Percentiles rank a stretch among this genome's conserved stretches.
Evolutionary conservation across 176 grass and related monocot genomes (phyloP).

Genomic region (Oryza nivara): DNA sequence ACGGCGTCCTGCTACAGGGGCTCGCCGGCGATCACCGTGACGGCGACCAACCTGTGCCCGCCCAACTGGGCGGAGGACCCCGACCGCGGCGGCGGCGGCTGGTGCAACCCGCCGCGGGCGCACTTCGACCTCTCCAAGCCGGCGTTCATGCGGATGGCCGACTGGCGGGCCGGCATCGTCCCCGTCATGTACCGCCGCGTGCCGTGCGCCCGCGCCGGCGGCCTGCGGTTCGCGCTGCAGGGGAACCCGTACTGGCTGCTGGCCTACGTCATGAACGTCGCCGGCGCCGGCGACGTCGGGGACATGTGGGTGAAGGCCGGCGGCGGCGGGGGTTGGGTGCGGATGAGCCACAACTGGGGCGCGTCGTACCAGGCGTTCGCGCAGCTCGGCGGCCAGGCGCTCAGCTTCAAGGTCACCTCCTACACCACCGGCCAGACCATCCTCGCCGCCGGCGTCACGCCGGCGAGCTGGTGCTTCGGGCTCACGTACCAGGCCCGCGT

Average conservation of each 20-base stretch:
- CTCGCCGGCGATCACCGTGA: constrained; percentile 71
- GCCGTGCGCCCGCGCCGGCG: constrained; percentile 53
- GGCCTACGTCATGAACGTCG: constrained; percentile 74
- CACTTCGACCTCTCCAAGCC: constrained; percentile 92
- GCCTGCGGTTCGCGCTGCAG: constrained; percentile 56
- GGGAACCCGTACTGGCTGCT: constrained; percentile 79
- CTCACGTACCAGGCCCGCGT: constrained; percentile 64
- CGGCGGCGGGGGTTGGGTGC: constrained; percentile 42
- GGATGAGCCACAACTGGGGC: constrained; percentile 86
- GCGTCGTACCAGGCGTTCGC: constrained; percentile 67
- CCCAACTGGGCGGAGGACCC: constrained; percentile 75
- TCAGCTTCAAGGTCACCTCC: constrained; percentile 79
- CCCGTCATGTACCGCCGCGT: constrained; percentile 85
- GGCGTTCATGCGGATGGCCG: constrained; percentile 71
- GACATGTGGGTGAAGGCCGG: constrained; percentile 58
- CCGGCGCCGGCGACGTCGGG: constrained; percentile 59
- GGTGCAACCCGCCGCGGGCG: constrained; percentile 86
- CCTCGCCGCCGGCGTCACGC: constrained; percentile 46
- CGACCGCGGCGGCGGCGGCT: constrained; percentile 54
- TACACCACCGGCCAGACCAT: constrained; percentile 69
- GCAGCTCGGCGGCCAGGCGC: constrained; percentile 48
- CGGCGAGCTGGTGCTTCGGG: constrained; percentile 59
- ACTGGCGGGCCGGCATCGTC: constrained; percentile 73
- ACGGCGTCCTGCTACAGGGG: constrained; percentile 57
- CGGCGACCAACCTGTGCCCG: constrained; percentile 82